These are phyloP conservation scores for Fusarium subglutinans DNA, from an alignment of 2,329 filamentous ascomycete genomes.

Conservation along the genomic window DNA sequence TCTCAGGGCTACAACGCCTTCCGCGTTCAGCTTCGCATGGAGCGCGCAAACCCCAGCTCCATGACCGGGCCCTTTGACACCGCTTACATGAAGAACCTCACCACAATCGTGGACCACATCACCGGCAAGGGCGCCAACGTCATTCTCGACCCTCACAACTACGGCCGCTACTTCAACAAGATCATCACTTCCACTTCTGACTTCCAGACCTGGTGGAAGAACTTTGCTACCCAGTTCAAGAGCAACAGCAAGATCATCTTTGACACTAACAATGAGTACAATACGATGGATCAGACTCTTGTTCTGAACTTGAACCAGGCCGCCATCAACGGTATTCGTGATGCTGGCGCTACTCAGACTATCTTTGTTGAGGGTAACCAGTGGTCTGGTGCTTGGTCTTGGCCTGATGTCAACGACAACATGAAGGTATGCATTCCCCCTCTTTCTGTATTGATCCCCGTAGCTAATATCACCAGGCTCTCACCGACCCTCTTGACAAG, in stretches of 20 bases:
- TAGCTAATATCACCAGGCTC: conserved; percentile 21
- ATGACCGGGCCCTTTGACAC: conserved; percentile 53
- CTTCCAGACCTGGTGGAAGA: conserved; percentile 68
- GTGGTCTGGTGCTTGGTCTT: conserved; percentile 62
- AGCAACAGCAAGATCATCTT: conserved; percentile 66
- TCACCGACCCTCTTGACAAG: conserved; percentile 61
- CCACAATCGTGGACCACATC: conserved; percentile 45
- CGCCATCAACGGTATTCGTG: conserved; percentile 70
- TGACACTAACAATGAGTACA: conserved; percentile 74
- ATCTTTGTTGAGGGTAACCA: conserved; percentile 68
- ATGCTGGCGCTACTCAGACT: conserved; percentile 65
- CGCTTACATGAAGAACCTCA: conserved; percentile 52
- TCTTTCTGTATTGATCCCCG: not conserved
- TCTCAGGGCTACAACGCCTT: conserved; percentile 66
- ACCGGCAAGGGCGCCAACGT: conserved; percentile 59
- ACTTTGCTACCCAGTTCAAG: conserved; percentile 62
- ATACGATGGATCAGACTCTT: conserved; percentile 68
- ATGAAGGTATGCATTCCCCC: conserved; percentile 29
- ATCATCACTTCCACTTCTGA: conserved; percentile 63
- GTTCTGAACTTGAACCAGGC: conserved; percentile 71
- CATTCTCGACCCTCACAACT: conserved; percentile 71
- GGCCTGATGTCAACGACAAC: conserved; percentile 53
- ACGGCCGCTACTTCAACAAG: conserved; percentile 61
- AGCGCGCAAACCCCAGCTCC: conserved; percentile 54
- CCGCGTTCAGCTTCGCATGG: conserved; percentile 65